Base-by-base conservation (phyloP, 2,329 filamentous ascomycete genomes). In the Cladosporium sp. region DNA sequence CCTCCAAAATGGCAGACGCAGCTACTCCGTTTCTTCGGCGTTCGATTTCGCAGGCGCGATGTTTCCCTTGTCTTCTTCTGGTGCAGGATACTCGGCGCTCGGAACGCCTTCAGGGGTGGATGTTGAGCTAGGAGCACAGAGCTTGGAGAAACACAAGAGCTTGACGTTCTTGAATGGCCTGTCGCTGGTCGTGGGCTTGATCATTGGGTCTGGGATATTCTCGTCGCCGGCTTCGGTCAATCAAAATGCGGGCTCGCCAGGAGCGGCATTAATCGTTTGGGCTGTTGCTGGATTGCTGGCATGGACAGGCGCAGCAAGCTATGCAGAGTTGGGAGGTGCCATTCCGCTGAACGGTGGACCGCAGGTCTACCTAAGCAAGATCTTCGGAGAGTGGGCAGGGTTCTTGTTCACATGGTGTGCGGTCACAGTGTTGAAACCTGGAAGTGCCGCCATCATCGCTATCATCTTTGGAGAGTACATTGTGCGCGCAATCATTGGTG, bases 401-500 rank as follows among this genome's bases (percentile, higher is more conserved):
- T 98, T 98, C 66, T 75, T 97, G 33, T 98, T 96, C 70, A 95
- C 91, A 2, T 98, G 93, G 93, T 90, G 89, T 48, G 91, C 93
- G 0, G 89, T 97, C 13, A 80, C 93, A 55, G 93, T 98, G 10
- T 76, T 98, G 56, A 97, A 96, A 72, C 93, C 93, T 0, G 93
- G 93, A 2, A 87, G 88, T 37, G 85, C 90, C 9, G 93, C 93
- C 56, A 98, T 98, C 66, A 89, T 98, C 59, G 81, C 92, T 59
- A 96, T 98, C 61, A 96, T 98, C 64, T 96, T 97, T 77, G 93
- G 93, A 41, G 93, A 98, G 72, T 98, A 98, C 66, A 75, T 95
- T n/a, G 89, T 96, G 49, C 81, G 90, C 43, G 91, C 90, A 11
- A 79, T 87, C 41, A 85, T 95, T 54, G 91, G 91, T 8, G 84